phyloP scores from a whole-genome alignment of 345 rosid species.

The Cardiospermum halicacabum region DNA sequence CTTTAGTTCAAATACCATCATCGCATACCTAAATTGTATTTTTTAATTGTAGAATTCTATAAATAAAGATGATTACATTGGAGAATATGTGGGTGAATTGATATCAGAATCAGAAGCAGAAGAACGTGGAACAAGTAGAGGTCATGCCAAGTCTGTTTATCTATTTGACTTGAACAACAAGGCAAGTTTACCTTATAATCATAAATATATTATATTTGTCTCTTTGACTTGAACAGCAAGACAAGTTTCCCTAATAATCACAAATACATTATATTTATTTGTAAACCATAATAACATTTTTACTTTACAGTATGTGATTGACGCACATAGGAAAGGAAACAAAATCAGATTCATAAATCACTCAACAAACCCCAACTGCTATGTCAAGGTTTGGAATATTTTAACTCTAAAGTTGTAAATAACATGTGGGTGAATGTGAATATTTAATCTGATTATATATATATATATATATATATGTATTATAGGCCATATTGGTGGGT shows the following conservation, averaged over 20 bases:
- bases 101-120: conserved; percentile 94
- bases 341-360: conserved; percentile 96
- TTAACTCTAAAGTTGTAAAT: too few relatives aligned
- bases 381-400: conserved; percentile 95
- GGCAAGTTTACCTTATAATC: conserved; percentile 37
- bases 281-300: too few relatives aligned
- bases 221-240: too few relatives aligned
- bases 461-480: too few relatives aligned
- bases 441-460: conserved; percentile 9
- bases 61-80: conserved; percentile 88
- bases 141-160: conserved; percentile 93
- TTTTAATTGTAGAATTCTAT: conserved; percentile 68
- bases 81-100: conserved; percentile 96
- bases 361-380: conserved; percentile 91
- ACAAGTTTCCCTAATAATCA: too few relatives aligned
- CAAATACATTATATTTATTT: too few relatives aligned
- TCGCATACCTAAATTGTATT: conserved; percentile 8
- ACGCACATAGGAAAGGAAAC: conserved; percentile 97
- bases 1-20: background rate
- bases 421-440: too few relatives aligned
- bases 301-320: conserved; percentile 71
- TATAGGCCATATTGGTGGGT: conserved; percentile 91
- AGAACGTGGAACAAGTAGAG: conserved; percentile 93
- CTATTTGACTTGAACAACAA: conserved; percentile 98
- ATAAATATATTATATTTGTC: background rate